Evolutionary conservation across 179 eudicot species (phyloP).

Genomic region (Sideroxylon spinosum): DNA sequence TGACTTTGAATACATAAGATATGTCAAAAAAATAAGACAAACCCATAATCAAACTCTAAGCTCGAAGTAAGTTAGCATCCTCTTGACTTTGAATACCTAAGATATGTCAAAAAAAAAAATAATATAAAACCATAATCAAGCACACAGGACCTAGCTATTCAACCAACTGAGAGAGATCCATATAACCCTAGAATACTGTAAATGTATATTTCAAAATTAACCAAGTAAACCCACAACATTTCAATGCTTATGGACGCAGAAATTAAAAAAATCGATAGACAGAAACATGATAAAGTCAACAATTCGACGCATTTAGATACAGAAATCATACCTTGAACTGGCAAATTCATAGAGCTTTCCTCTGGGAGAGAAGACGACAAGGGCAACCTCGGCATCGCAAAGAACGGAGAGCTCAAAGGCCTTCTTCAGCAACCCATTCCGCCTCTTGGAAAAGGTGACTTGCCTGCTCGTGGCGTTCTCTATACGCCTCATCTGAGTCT

Average conservation of each 20-base stretch:
- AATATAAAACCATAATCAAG: background rate
- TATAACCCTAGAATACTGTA: background rate
- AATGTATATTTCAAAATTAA: background rate
- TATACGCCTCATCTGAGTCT: slow-evolving; percentile 71
- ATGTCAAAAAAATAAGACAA: background rate
- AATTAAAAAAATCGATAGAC: background rate
- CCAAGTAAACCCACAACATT: background rate
- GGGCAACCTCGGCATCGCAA: slow-evolving; percentile 72
- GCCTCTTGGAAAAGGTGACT: slow-evolving; percentile 70
- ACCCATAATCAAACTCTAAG: too few relatives aligned
- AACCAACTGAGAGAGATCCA: background rate
- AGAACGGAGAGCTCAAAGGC: slow-evolving; percentile 79
- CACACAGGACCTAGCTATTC: background rate
- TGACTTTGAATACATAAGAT: background rate
- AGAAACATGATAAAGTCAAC: too few relatives aligned
- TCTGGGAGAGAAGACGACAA: slow-evolving; percentile 61
- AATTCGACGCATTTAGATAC: too few relatives aligned
- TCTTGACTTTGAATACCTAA: too few relatives aligned
- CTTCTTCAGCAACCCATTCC: slow-evolving; percentile 64
- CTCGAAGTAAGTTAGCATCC: too few relatives aligned
- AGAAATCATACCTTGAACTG: slow-evolving; percentile 47
- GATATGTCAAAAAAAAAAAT: too few relatives aligned
- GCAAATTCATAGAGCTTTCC: slow-evolving; percentile 74
- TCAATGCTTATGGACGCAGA: background rate
- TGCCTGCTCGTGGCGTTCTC: slow-evolving; percentile 80